Percentiles rank a stretch among this genome's conserved stretches.
Evolutionary conservation across 2,329 filamentous ascomycete genomes (phyloP).

Genomic region (Hysterium pulicare): DNA sequence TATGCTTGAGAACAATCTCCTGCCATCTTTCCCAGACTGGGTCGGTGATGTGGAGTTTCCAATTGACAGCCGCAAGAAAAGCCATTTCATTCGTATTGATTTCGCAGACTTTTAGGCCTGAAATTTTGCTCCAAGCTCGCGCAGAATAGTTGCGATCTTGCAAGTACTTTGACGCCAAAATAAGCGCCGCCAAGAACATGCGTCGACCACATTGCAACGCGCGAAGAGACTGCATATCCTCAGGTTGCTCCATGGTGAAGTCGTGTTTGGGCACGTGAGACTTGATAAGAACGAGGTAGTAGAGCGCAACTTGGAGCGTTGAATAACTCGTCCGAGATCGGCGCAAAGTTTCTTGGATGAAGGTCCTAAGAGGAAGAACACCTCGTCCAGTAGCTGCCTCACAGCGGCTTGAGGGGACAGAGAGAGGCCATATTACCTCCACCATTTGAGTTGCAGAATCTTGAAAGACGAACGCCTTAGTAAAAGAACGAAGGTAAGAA

Average conservation of each 20-base stretch:
- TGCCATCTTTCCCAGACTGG: slow-evolving; percentile 89
- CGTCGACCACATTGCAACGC: slow-evolving; percentile 92
- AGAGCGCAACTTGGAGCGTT: slow-evolving; percentile 91
- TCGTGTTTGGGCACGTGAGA: slow-evolving; percentile 78
- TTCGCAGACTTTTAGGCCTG: slow-evolving; percentile 85
- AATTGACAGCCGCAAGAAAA: slow-evolving; percentile 85
- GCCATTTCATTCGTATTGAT: slow-evolving; percentile 97
- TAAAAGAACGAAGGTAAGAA: slow-evolving; percentile 21
- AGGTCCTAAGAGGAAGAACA: slow-evolving; percentile 85
- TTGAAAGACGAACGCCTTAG: slow-evolving; percentile 44
- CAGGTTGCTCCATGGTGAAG: slow-evolving; percentile 80
- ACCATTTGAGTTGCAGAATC: slow-evolving; percentile 97
- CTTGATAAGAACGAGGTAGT: slow-evolving; percentile 93
- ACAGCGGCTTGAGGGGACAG: slow-evolving; percentile 71
- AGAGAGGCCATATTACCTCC: slow-evolving; percentile 93
- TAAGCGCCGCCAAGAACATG: slow-evolving; percentile 94
- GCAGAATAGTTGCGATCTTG: slow-evolving; percentile 98
- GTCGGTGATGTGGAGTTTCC: slow-evolving; percentile 92
- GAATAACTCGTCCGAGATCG: slow-evolving; percentile 96
- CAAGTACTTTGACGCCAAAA: slow-evolving; percentile 94
- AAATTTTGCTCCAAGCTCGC: slow-evolving; percentile 98
- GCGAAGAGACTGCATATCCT: slow-evolving; percentile 67
- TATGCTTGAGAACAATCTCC: slow-evolving; percentile 83
- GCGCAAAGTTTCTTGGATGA: slow-evolving; percentile 95
- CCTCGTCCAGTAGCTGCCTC: slow-evolving; percentile 65